A percentile compares a stretch with the other conserved stretches of the same genome.
phyloP scores from a whole-genome alignment of 805 yeast species.

The Candida boidinii region DNA sequence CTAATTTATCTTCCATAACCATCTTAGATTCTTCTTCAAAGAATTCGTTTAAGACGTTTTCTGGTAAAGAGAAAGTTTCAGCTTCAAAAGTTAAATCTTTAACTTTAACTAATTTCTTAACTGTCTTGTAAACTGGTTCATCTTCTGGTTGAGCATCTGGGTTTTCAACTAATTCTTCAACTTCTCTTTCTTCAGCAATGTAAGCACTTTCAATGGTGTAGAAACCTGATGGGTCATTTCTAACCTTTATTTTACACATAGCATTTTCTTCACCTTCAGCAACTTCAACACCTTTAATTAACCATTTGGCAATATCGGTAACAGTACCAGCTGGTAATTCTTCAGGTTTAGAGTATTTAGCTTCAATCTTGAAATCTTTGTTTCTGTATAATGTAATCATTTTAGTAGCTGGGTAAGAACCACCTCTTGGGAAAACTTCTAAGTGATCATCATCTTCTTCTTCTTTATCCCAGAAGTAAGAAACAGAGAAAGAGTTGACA shows the following conservation, averaged over 20 bases:
- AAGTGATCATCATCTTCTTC: slow-evolving; percentile 85
- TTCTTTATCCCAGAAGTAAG: slow-evolving; percentile 92
- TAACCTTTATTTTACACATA: slow-evolving; percentile 85
- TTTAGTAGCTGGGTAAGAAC: slow-evolving; percentile 90
- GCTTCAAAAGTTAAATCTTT: slow-evolving; percentile 60
- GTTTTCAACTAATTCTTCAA: slow-evolving; percentile 79
- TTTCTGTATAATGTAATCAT: slow-evolving; percentile 89
- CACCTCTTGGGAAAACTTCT: slow-evolving; percentile 96
- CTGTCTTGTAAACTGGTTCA: slow-evolving; percentile 82
- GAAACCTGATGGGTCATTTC: slow-evolving; percentile 96
- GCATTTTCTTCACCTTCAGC: slow-evolving; percentile 68
- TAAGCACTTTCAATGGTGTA: slow-evolving; percentile 90
- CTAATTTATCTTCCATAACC: slow-evolving; percentile 88
- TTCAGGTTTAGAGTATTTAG: slow-evolving; percentile 70
- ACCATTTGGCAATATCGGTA: slow-evolving; percentile 74
- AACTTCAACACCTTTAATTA: slow-evolving; percentile 75
- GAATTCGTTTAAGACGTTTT: slow-evolving; percentile 43
- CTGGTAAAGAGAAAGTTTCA: slow-evolving; percentile 55
- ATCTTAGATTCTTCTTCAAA: slow-evolving; percentile 81
- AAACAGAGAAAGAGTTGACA: slow-evolving; percentile 81
- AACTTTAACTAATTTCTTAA: slow-evolving; percentile 90
- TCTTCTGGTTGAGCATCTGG: slow-evolving; percentile 47
- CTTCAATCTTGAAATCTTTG: slow-evolving; percentile 79
- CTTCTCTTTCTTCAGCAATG: slow-evolving; percentile 85
- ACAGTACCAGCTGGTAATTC: slow-evolving; percentile 66